Conservation (phyloP, 208 protist genomes). For the Crithidia thermophila region DNA sequence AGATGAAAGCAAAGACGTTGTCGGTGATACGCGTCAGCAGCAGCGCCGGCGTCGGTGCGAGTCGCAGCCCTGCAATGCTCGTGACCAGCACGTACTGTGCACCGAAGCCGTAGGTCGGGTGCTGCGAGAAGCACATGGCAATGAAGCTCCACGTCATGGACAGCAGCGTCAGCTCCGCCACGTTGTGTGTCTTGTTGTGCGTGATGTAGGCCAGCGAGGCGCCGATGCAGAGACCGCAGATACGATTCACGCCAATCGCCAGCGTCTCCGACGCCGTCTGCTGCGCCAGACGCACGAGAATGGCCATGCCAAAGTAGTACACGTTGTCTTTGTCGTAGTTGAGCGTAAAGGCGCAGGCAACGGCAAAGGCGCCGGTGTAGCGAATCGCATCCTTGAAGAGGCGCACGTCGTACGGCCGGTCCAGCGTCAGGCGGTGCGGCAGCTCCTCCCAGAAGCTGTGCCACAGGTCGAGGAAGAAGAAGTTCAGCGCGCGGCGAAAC, state of each 20-base stretch:
- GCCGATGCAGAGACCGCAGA: constrained; percentile 55
- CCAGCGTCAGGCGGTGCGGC: constrained; percentile 58
- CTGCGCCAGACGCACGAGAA: constrained; percentile 61
- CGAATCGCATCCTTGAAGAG: constrained; percentile 71
- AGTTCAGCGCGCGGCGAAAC: constrained; percentile 44
- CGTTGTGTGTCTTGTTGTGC: constrained; percentile 37
- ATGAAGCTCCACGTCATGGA: constrained; percentile 44
- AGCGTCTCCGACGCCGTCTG: constrained; percentile 68
- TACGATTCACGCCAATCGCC: constrained; percentile 52
- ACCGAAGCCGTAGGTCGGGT: constrained; percentile 40
- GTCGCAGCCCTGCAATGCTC: constrained; percentile 37
- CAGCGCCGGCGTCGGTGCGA: constrained; percentile 30
- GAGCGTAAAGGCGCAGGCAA: constrained; percentile 54
- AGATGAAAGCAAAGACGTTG: constrained; percentile 65
- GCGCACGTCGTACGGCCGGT: constrained; percentile 65
- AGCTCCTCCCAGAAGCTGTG: constrained; percentile 68
- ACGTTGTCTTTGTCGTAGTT: constrained; percentile 56
- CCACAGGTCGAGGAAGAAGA: constrained; percentile 70
- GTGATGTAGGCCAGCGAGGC: constrained; percentile 55
- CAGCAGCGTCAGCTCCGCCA: constrained; percentile 33
- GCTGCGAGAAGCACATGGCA: constrained; percentile 40
- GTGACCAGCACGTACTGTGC: constrained; percentile 57
- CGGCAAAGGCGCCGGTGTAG: constrained; percentile 56
- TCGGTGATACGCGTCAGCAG: constrained; percentile 48
- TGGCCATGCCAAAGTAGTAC: constrained; percentile 78